phyloP scores from a whole-genome alignment of 2,329 filamentous ascomycete species.

The Scedosporium boydii region DNA sequence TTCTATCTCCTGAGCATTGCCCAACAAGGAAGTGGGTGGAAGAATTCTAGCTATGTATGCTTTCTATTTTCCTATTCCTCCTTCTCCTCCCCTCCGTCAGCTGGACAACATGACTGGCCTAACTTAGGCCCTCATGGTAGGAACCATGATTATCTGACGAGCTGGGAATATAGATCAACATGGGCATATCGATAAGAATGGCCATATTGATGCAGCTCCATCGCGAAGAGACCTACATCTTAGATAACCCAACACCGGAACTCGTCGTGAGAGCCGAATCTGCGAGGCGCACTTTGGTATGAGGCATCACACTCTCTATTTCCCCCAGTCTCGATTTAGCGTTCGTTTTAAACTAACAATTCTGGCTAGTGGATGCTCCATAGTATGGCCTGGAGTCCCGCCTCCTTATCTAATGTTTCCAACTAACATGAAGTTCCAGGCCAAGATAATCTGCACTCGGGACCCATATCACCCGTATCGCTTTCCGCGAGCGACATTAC shows the following conservation, averaged over 20 bases:
- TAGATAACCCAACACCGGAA: slow-evolving; percentile 31
- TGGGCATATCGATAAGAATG: slow-evolving; percentile 47
- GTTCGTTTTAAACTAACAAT: slow-evolving; percentile 1
- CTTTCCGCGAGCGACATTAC: slow-evolving; percentile 44
- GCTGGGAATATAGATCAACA: slow-evolving; percentile 35
- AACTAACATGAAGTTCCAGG: slow-evolving; percentile 16
- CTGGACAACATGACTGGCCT: neutral
- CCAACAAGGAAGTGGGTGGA: slow-evolving; percentile 46
- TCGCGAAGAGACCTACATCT: slow-evolving; percentile 42
- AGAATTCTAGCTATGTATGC: slow-evolving; percentile 44
- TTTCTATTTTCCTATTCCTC: neutral
- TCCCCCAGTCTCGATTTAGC: neutral
- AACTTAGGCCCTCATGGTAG: neutral
- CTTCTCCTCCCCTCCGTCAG: neutral
- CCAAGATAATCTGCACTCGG: slow-evolving; percentile 47
- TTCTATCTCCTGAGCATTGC: slow-evolving; percentile 51
- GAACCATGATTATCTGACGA: slow-evolving; percentile 11
- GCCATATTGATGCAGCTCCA: slow-evolving; percentile 45
- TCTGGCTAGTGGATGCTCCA: slow-evolving; percentile 45
- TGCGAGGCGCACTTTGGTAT: slow-evolving; percentile 45
- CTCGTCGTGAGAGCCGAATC: slow-evolving; percentile 41
- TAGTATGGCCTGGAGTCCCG: slow-evolving; percentile 21
- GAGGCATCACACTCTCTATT: slow-evolving; percentile 12
- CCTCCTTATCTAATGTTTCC: neutral
- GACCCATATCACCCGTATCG: slow-evolving; percentile 39